Percentiles rank a stretch among this genome's conserved stretches.
Evolutionary conservation across 805 yeast species (phyloP).

Genomic region (Candida chilensis): DNA sequence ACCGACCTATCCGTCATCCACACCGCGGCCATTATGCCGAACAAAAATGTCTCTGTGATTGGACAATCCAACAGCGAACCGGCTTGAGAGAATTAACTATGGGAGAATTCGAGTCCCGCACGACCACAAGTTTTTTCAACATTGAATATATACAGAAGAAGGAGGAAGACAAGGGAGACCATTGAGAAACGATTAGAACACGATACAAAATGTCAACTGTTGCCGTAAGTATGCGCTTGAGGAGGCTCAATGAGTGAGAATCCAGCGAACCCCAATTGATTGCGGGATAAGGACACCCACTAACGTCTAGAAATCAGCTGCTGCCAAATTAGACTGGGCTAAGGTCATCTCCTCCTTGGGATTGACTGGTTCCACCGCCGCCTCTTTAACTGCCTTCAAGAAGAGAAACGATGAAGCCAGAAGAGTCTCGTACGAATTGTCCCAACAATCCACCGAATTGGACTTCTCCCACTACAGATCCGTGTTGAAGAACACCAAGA

Average conservation of each 20-base stretch:
- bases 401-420: slow-evolving; percentile 98
- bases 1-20: too few species aligned
- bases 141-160: too few species aligned
- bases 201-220: neutral
- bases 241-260: neutral
- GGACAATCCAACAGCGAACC: too few species aligned
- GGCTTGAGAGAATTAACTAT: too few species aligned
- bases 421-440: slow-evolving; percentile 63
- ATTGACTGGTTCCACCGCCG: slow-evolving; percentile 85
- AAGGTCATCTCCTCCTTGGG: slow-evolving; percentile 83
- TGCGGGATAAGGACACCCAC: too few species aligned
- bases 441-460: slow-evolving; percentile 64
- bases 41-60: too few species aligned
- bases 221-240: neutral
- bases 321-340: slow-evolving; percentile 92
- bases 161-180: too few species aligned
- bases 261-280: neutral
- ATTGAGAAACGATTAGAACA: too few species aligned
- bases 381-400: slow-evolving; percentile 84
- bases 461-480: slow-evolving; percentile 79
- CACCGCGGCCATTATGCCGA: too few species aligned
- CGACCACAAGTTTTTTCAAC: too few species aligned
- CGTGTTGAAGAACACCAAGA: slow-evolving; percentile 69
- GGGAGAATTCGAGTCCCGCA: too few species aligned
- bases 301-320: slow-evolving; percentile 40